Evolutionary conservation across 1,139 yeast genomes (phyloP).

Genomic region (Zygoascus meyerae): DNA sequence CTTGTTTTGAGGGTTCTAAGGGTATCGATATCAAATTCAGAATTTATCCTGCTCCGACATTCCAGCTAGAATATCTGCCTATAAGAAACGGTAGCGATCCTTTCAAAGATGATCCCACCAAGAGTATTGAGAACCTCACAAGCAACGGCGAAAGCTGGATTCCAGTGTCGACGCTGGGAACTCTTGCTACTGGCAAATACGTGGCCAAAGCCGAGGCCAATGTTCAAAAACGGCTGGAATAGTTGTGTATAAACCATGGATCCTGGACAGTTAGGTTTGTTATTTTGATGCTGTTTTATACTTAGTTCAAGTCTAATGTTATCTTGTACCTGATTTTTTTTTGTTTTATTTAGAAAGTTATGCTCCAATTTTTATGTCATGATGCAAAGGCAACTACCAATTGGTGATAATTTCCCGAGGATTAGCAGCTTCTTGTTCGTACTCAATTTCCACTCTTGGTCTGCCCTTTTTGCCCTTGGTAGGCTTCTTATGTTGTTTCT

Average conservation of each 20-base stretch:
- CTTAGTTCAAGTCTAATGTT: no score
- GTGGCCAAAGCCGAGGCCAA: constrained; percentile 23
- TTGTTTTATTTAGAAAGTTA: no score
- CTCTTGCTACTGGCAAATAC: constrained; percentile 20
- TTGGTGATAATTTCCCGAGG: constrained; percentile 11
- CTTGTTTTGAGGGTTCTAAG: constrained; percentile 27
- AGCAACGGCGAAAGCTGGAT: constrained; percentile 14
- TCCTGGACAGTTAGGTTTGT: no score
- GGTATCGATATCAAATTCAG: constrained; percentile 31
- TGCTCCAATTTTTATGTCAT: background rate
- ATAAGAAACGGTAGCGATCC: background rate
- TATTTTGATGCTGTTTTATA: no score
- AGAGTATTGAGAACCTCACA: constrained; percentile 7
- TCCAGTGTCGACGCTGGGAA: constrained; percentile 17
- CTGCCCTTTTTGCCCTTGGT: constrained; percentile 31
- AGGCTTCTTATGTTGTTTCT: constrained; percentile 17
- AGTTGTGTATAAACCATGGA: no score
- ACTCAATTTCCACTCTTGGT: constrained; percentile 76
- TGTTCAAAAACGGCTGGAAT: constrained; percentile 16
- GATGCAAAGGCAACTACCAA: background rate
- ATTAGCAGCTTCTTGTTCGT: constrained; percentile 60
- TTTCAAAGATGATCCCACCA: constrained; percentile 8
- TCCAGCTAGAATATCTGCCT: constrained; percentile 10
- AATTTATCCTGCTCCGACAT: constrained; percentile 9
- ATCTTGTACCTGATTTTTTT: background rate